A percentile compares a stretch with the other conserved stretches of the same genome.
These are phyloP conservation scores for Colletotrichum liaoningense DNA, from an alignment of 2,329 filamentous ascomycete species.

Conservation along the genomic window DNA sequence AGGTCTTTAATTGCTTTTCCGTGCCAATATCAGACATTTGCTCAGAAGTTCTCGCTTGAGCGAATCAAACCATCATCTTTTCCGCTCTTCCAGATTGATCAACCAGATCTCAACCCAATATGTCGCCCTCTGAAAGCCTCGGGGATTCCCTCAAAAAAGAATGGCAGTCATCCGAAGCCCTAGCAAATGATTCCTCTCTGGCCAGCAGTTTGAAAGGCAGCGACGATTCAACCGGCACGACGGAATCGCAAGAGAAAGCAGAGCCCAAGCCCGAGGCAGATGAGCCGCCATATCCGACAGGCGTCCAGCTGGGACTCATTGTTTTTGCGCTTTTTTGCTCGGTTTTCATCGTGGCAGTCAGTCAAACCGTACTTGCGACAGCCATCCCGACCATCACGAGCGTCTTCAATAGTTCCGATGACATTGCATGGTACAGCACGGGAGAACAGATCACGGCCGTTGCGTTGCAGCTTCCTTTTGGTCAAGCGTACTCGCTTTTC, in stretches of 20 bases:
- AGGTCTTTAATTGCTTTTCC: too few species aligned
- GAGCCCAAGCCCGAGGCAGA: not conserved
- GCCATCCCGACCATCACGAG: conserved; percentile 47
- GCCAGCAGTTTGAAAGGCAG: not conserved
- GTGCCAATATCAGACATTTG: not conserved
- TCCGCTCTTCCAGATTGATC: not conserved
- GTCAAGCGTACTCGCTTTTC: conserved; percentile 44
- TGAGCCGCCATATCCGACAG: not conserved
- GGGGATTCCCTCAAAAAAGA: not conserved
- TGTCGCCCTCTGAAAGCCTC: not conserved
- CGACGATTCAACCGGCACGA: not conserved
- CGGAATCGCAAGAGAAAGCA: not conserved
- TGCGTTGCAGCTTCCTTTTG: conserved; percentile 41
- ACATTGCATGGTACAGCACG: conserved; percentile 52
- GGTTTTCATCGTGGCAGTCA: conserved; percentile 2
- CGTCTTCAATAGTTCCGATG: conserved; percentile 50
- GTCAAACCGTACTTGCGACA: conserved; percentile 48
- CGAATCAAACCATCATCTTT: not conserved
- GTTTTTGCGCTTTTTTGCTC: conserved; percentile 3
- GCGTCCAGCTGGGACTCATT: not conserved
- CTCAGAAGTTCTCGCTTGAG: not conserved
- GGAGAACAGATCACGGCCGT: conserved; percentile 41
- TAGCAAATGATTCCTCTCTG: not conserved
- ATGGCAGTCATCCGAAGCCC: not conserved
- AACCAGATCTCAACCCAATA: not conserved